These are phyloP conservation scores for Mucor indicus DNA, from an alignment of 371 early-diverging fungal genomes.

Conservation along the genomic window DNA sequence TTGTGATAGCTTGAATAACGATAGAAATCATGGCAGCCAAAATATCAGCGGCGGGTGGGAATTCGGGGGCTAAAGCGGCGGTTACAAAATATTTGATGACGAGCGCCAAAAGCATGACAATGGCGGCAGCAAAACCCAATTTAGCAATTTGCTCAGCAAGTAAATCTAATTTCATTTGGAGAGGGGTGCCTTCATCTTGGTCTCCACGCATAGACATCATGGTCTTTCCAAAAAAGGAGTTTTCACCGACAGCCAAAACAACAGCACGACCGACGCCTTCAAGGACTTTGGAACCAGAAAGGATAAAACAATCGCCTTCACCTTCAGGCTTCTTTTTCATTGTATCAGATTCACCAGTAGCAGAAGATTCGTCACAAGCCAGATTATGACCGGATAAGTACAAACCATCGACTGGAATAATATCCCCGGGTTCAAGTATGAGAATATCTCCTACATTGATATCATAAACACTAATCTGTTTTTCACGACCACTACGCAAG, in stretches of 20 bases:
- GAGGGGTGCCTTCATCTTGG: slow-evolving; percentile 82
- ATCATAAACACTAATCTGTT: slow-evolving; percentile 82
- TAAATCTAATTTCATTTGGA: slow-evolving; percentile 83
- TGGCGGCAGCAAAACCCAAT: slow-evolving; percentile 79
- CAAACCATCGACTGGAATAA: slow-evolving; percentile 88
- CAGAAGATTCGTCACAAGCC: slow-evolving; percentile 86
- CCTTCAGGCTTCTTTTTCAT: slow-evolving; percentile 65
- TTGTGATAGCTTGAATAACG: slow-evolving; percentile 80
- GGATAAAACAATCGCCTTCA: slow-evolving; percentile 76
- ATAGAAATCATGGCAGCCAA: slow-evolving; percentile 73
- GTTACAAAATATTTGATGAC: slow-evolving; percentile 78
- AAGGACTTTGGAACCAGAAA: slow-evolving; percentile 88
- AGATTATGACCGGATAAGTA: slow-evolving; percentile 78
- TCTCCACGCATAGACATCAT: slow-evolving; percentile 83
- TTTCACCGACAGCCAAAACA: slow-evolving; percentile 83
- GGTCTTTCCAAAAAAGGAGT: slow-evolving; percentile 81
- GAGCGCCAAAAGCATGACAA: slow-evolving; percentile 76
- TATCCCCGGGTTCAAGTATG: slow-evolving; percentile 92
- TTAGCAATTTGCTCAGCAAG: slow-evolving; percentile 93
- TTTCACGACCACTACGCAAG: slow-evolving; percentile 73
- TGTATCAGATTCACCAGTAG: slow-evolving; percentile 90
- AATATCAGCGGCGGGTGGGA: slow-evolving; percentile 58
- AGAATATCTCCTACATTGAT: slow-evolving; percentile 89
- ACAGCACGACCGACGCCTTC: slow-evolving; percentile 86
- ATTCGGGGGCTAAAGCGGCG: slow-evolving; percentile 52